phyloP scores from a whole-genome alignment of 1,284 basidiomycete species.

The Caloboletus inedulis region DNA sequence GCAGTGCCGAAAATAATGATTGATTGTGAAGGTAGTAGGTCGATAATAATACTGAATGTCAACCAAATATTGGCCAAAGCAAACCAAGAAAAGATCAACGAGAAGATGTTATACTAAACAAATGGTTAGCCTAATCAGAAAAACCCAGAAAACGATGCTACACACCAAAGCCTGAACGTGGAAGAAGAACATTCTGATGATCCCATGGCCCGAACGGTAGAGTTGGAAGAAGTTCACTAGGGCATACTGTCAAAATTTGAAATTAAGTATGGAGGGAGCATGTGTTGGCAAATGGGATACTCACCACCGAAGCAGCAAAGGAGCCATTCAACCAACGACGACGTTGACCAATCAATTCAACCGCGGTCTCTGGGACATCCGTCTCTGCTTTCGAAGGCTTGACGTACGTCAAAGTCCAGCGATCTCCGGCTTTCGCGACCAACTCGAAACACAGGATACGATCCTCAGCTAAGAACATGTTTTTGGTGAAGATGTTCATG shows the following conservation, averaged over 20 bases:
- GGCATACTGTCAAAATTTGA: conserved; percentile 59
- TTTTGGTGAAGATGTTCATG: conserved; percentile 98
- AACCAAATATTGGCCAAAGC: conserved; percentile 92
- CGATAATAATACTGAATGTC: conserved; percentile 95
- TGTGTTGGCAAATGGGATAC: conserved; percentile 27
- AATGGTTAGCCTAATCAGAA: background rate
- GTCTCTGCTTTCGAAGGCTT: conserved; percentile 96
- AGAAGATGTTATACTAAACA: conserved; percentile 71
- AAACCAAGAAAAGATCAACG: conserved; percentile 88
- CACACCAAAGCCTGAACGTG: conserved; percentile 87
- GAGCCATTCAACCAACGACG: conserved; percentile 97
- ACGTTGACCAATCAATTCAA: conserved; percentile 92
- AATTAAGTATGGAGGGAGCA: background rate
- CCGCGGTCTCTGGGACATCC: conserved; percentile 87
- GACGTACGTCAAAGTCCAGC: conserved; percentile 92
- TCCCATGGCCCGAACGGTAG: conserved; percentile 81
- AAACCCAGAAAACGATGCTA: background rate
- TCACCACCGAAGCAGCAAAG: conserved; percentile 90
- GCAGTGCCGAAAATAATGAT: conserved; percentile 72
- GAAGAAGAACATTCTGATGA: conserved; percentile 91
- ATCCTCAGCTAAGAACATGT: conserved; percentile 95
- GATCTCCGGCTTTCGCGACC: conserved; percentile 83
- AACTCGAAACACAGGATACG: conserved; percentile 97
- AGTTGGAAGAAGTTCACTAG: conserved; percentile 93
- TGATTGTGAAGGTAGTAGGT: conserved; percentile 67